These are phyloP conservation scores for Elsinoe batatas DNA, from an alignment of 2,329 filamentous ascomycete species.

Conservation along the genomic window DNA sequence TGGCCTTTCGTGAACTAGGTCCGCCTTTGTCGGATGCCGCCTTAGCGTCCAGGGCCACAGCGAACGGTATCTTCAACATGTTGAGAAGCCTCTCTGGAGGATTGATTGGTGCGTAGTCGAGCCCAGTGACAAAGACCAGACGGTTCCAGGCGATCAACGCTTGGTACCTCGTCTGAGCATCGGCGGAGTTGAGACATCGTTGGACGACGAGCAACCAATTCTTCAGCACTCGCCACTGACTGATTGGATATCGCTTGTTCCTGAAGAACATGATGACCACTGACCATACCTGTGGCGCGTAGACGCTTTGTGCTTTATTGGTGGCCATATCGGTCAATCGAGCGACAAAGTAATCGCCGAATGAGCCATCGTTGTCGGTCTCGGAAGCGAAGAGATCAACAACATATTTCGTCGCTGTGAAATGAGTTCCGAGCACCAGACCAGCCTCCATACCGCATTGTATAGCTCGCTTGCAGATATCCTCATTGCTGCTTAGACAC, in stretches of 20 bases:
- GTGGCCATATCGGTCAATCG: slow-evolving; percentile 58
- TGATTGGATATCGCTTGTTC: slow-evolving; percentile 46
- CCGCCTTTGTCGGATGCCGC: slow-evolving; percentile 45
- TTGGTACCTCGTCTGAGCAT: slow-evolving; percentile 59
- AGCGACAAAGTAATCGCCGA: slow-evolving; percentile 59
- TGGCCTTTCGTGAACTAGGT: slow-evolving; percentile 42
- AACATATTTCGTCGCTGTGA: slow-evolving; percentile 55
- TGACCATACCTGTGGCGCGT: slow-evolving; percentile 84
- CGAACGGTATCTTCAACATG: slow-evolving; percentile 55
- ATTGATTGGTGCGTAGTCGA: slow-evolving; percentile 47
- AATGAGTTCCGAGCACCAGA: slow-evolving; percentile 58
- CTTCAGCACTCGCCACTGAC: slow-evolving; percentile 56
- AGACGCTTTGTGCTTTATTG: slow-evolving; percentile 47
- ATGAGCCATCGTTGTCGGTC: slow-evolving; percentile 46
- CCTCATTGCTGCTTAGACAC: slow-evolving; percentile 67
- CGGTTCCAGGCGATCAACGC: slow-evolving; percentile 81
- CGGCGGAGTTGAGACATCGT: slow-evolving; percentile 70
- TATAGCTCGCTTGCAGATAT: slow-evolving; percentile 67
- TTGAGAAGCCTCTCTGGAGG: slow-evolving; percentile 49
- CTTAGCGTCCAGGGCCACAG: slow-evolving; percentile 58
- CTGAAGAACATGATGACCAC: slow-evolving; percentile 69
- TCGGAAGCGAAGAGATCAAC: slow-evolving; percentile 51
- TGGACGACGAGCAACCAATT: slow-evolving; percentile 73
- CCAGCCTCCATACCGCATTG: slow-evolving; percentile 62
- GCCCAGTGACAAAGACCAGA: slow-evolving; percentile 63